Evolutionary conservation across 495 filamentous ascomycete genomes (phyloP), one percentile per base, ranked within the genome.

Genomic region (Podospora pseudocomata): DNA sequence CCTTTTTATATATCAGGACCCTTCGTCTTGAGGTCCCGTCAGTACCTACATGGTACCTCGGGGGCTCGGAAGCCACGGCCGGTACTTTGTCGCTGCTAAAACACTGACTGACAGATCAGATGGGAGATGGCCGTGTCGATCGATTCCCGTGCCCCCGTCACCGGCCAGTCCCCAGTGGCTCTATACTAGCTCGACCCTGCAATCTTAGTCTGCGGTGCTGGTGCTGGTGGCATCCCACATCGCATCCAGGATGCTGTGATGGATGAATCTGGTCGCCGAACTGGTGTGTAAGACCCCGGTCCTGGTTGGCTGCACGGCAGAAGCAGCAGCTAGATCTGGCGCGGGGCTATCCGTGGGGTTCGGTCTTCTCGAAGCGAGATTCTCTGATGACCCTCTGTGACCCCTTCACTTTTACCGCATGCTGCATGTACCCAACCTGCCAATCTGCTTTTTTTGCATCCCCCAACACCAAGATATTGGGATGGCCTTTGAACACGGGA

Each of bases 271-370:
- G 56, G 34, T 27, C 57, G 39, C 20, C 20, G 58, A 68, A 34
- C 6, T 28, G 20, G 61, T 63, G 61, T 63, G 55, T 59, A 23
- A 57, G 56, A 56, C 32, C 57, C 67, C 63, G 67, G 67, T n/a
- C 57, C 67, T 34, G 63, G 67, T 68, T 68, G 63, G 63, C 63
- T 70, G 64, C 32, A 32, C 49, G 27, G 60, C 28, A 60, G 19
- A 39, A 49, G 39, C 39, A 49, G 39, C 39, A 49, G 58, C 34
- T 62, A 68, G 71, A 73, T 73, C 71, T 69, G 68, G 63, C 68
- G 70, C 68, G 67, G 70, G 72, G 73, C 70, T 67, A 44, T 63
- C 65, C 70, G 68, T 70, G 65, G 70, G 68, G 68, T 70, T 67
- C 39, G 60, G 57, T 62, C 49, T 67, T 61, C 59, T 18, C 20